Evolutionary conservation across 306 rosid genomes (phyloP).

Genomic region (Medicago lupulina): DNA sequence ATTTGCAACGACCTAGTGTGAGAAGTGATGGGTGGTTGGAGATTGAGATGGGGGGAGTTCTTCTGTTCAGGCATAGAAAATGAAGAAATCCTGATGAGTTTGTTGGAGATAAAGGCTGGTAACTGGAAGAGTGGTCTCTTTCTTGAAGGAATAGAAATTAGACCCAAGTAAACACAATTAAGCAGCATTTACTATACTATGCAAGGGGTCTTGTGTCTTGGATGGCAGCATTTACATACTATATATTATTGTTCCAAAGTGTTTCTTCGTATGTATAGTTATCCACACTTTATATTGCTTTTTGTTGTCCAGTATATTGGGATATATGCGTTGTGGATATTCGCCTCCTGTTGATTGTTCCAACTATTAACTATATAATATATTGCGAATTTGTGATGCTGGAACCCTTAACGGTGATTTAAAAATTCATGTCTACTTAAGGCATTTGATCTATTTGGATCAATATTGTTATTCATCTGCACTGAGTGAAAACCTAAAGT

Average conservation of each 20-base stretch:
- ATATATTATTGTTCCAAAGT: background rate
- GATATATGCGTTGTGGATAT: background rate
- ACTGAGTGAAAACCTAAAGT: too few relatives aligned
- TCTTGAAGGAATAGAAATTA: constrained; percentile 76
- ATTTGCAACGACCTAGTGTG: constrained; percentile 40
- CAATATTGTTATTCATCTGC: too few relatives aligned
- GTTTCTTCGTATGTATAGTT: too few relatives aligned
- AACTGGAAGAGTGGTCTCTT: constrained; percentile 62
- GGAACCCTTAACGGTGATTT: background rate
- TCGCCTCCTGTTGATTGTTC: background rate
- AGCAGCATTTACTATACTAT: too few relatives aligned
- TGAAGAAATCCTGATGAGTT: constrained; percentile 55
- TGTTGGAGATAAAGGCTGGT: constrained; percentile 43
- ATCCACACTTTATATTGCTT: background rate
- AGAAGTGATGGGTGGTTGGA: constrained; percentile 75
- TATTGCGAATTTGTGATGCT: too few relatives aligned
- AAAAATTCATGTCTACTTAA: too few relatives aligned
- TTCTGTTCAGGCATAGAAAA: constrained; percentile 48
- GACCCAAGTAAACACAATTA: constrained; percentile 47
- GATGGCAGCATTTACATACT: background rate
- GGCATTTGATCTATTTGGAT: too few relatives aligned
- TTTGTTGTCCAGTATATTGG: background rate
- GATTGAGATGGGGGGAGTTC: constrained; percentile 70
- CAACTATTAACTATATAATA: too few relatives aligned
- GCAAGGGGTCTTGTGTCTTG: too few relatives aligned